These are phyloP conservation scores for Trichomonas gallinae DNA, from an alignment of 208 protist species.

Conservation along the genomic window DNA sequence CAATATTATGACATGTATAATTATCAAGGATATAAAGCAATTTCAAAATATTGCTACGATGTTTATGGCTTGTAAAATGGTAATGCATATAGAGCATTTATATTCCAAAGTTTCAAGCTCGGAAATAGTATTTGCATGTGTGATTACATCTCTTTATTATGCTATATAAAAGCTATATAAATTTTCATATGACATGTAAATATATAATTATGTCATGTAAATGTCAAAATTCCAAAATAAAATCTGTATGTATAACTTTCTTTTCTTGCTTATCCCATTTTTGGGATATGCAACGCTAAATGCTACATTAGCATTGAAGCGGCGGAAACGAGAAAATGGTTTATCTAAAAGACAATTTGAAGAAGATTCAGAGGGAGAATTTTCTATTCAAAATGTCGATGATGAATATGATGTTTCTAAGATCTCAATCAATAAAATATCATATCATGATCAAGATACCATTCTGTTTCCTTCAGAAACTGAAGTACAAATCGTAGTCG, in stretches of 20 bases:
- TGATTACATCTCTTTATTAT: too few relatives aligned
- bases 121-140: too few relatives aligned
- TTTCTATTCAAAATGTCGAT: not conserved
- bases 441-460: not conserved
- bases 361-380: not conserved
- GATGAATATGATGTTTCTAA: not conserved
- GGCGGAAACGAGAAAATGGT: not conserved
- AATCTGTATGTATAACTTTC: not conserved
- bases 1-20: too few relatives aligned
- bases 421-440: not conserved
- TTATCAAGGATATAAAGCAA: too few relatives aligned
- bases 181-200: too few relatives aligned
- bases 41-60: too few relatives aligned
- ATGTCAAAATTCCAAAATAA: too few relatives aligned
- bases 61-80: too few relatives aligned
- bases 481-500: not conserved
- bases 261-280: not conserved
- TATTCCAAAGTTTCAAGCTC: too few relatives aligned
- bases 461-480: not conserved
- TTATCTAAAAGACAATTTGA: not conserved
- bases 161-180: too few relatives aligned
- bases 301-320: not conserved
- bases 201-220: too few relatives aligned
- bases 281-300: not conserved
- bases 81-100: too few relatives aligned